phyloP scores from a whole-genome alignment of 345 rosid species.

The Arabidopsis arenosa region DNA sequence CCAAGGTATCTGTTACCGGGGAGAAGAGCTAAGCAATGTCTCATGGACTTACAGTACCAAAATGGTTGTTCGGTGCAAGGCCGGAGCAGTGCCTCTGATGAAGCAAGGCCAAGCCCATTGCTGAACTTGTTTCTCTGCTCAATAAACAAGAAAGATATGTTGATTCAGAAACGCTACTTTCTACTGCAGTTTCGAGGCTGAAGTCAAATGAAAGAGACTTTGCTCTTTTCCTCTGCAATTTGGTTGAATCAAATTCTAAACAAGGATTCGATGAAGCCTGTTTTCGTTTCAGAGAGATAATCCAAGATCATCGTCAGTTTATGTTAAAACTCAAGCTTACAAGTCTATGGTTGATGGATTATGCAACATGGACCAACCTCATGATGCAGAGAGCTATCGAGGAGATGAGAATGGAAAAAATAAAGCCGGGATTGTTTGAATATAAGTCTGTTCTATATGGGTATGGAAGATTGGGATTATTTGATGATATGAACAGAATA shows the following conservation, averaged over 20 bases:
- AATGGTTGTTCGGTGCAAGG: conserved; percentile 32
- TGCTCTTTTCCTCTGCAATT: conserved; percentile 53
- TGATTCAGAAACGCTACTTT: conserved; percentile 56
- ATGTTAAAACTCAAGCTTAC: conserved; percentile 66
- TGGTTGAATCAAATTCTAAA: conserved; percentile 60
- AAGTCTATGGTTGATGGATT: conserved; percentile 67
- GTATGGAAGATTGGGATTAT: conserved; percentile 73
- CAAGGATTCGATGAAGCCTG: conserved; percentile 61
- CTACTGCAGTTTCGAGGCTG: conserved; percentile 49
- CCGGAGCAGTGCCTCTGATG: conserved; percentile 48
- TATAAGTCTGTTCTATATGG: conserved; percentile 58
- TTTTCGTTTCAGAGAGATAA: conserved; percentile 48
- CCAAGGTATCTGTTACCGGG: conserved; percentile 7
- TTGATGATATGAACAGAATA: conserved; percentile 66
- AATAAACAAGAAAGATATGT: conserved; percentile 55
- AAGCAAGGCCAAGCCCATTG: conserved; percentile 76
- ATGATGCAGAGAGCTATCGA: conserved; percentile 61
- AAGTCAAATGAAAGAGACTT: conserved; percentile 59
- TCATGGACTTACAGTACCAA: background rate
- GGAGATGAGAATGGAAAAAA: conserved; percentile 54
- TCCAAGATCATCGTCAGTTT: conserved; percentile 58
- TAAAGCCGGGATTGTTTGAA: conserved; percentile 60
- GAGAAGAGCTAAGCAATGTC: background rate
- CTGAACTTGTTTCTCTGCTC: conserved; percentile 63
- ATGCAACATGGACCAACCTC: conserved; percentile 67